These are phyloP conservation scores for Emiliania huxleyi DNA, from an alignment of 78 protist species.

Conservation along the genomic window DNA sequence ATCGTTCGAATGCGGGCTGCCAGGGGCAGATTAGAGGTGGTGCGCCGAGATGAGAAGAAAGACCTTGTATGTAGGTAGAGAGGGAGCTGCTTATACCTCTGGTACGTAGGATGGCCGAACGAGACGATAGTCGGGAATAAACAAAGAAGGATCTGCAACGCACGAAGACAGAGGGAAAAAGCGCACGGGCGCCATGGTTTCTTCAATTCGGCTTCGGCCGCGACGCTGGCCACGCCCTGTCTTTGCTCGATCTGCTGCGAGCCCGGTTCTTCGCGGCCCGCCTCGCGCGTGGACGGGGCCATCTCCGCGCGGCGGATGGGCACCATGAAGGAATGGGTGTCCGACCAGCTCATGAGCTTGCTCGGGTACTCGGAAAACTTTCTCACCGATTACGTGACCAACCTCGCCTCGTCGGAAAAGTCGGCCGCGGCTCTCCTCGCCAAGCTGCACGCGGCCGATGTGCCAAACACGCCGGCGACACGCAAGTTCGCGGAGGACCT, in stretches of 20 bases:
- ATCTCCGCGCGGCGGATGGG: not conserved
- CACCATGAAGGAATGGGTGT: conserved; percentile 15
- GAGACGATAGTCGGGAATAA: no score
- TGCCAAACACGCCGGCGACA: not conserved
- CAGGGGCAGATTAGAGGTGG: no score
- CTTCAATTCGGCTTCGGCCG: no score
- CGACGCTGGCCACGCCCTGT: not conserved
- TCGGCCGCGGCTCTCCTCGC: not conserved
- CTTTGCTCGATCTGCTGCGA: not conserved
- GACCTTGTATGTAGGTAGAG: no score
- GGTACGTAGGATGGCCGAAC: no score
- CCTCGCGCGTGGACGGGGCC: not conserved
- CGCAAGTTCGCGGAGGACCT: not conserved
- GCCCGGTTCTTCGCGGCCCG: not conserved
- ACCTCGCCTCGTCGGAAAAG: not conserved
- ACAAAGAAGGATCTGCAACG: no score
- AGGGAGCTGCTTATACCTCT: no score
- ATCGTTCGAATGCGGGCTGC: no score
- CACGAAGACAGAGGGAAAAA: no score
- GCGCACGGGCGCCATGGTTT: no score
- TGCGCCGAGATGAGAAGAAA: no score
- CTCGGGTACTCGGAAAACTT: not conserved
- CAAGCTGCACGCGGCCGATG: not conserved
- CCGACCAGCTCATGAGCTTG: conserved; percentile 6
- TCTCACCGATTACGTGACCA: not conserved